Conservation (phyloP, 345 rosid genomes). For the Brassica carinata region DNA sequence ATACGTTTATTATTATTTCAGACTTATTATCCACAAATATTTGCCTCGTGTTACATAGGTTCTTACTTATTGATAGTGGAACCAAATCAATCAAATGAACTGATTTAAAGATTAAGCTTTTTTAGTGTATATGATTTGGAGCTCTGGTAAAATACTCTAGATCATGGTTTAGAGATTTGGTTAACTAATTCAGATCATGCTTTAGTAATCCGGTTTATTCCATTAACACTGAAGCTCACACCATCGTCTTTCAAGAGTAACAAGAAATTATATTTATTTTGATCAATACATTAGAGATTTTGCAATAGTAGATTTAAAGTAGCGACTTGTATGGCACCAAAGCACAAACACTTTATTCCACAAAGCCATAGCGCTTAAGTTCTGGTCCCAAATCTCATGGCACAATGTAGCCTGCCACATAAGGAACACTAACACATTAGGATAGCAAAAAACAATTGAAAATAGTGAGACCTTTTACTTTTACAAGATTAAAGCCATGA, state of each 20-base stretch:
- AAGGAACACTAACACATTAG: constrained; percentile 16
- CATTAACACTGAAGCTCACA: not conserved
- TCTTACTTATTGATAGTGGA: not conserved
- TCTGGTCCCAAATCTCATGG: constrained; percentile 24
- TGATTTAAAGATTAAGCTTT: too few species aligned
- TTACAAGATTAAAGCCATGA: not conserved
- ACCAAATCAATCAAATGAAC: not conserved
- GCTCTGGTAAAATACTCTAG: not conserved
- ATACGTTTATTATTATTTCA: constrained; percentile 4
- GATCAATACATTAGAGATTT: not conserved
- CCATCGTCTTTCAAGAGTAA: not conserved
- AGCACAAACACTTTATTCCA: constrained; percentile 4
- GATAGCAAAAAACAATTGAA: not conserved
- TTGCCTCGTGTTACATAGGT: not conserved
- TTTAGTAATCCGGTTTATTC: not conserved
- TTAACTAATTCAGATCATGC: not conserved
- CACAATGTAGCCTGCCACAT: constrained; percentile 33
- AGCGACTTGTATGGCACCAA: not conserved
- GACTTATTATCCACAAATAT: not conserved
- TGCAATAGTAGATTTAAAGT: not conserved
- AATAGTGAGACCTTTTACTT: not conserved
- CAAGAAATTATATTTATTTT: constrained; percentile 11
- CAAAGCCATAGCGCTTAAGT: not conserved
- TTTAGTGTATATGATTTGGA: not conserved
- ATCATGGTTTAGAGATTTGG: not conserved